Percentiles rank a stretch among this genome's conserved stretches.
phyloP scores from a whole-genome alignment of 148 eudicot genomes.

The Polygonum maritimum region DNA sequence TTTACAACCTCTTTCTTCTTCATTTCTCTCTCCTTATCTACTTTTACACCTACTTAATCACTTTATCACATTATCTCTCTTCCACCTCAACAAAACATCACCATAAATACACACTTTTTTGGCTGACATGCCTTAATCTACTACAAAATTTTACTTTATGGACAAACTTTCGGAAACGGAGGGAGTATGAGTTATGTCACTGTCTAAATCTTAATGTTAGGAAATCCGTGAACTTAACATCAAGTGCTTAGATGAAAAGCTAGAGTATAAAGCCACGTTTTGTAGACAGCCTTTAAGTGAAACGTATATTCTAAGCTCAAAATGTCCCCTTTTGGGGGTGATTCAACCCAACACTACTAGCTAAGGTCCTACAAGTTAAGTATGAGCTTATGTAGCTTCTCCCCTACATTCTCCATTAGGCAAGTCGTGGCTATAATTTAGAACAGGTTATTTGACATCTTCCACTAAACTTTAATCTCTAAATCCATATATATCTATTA shows the following conservation, averaged over 20 bases:
- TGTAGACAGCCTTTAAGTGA: neutral
- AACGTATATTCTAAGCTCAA: conserved; percentile 6
- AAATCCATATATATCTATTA: neutral
- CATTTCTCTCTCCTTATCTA: too few relatives aligned
- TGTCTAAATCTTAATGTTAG: neutral
- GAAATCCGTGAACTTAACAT: neutral
- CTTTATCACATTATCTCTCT: too few relatives aligned
- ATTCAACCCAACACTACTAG: neutral
- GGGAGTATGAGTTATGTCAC: neutral
- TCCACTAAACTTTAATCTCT: neutral
- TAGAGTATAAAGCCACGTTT: neutral
- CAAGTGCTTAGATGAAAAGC: neutral
- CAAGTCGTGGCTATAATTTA: neutral
- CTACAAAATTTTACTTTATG: too few relatives aligned
- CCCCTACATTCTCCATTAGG: neutral
- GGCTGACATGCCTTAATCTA: too few relatives aligned
- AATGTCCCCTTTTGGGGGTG: neutral
- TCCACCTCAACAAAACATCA: too few relatives aligned
- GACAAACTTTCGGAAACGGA: too few relatives aligned
- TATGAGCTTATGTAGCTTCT: neutral
- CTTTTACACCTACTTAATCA: too few relatives aligned
- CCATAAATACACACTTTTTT: too few relatives aligned
- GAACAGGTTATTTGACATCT: neutral
- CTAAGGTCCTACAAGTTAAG: neutral
- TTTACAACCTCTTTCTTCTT: too few relatives aligned